These are phyloP conservation scores for Mycena rebaudengoi DNA, from an alignment of 768 basidiomycete species.

Conservation along the genomic window DNA sequence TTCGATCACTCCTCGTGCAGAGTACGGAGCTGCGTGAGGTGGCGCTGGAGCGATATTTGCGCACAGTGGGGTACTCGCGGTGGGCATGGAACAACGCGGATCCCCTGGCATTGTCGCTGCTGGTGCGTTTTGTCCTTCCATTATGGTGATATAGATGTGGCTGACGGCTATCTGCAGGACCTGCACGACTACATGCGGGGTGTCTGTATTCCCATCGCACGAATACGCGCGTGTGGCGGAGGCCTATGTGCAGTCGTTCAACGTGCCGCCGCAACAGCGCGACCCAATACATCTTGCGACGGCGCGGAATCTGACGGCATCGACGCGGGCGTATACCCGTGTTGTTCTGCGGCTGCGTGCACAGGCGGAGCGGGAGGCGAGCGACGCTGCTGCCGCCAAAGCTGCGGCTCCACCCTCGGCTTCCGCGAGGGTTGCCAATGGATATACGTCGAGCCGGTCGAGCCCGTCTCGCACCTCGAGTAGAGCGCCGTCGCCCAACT, in stretches of 20 bases:
- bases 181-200: slow-evolving; percentile 83
- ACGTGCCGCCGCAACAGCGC: slow-evolving; percentile 50
- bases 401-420: slow-evolving; percentile 22
- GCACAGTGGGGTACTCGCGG: slow-evolving; percentile 73
- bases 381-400: slow-evolving; percentile 31
- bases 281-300: slow-evolving; percentile 50
- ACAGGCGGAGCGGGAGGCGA: slow-evolving; percentile 73
- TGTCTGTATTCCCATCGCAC: slow-evolving; percentile 77
- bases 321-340: slow-evolving; percentile 81
- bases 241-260: slow-evolving; percentile 62
- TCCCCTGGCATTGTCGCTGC: slow-evolving; percentile 67
- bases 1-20: slow-evolving; percentile 59
- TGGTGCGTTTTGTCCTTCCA: slow-evolving; percentile 51
- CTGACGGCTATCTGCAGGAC: slow-evolving; percentile 55
- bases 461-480: slow-evolving; percentile 57
- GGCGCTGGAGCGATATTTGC: slow-evolving; percentile 73
- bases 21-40: slow-evolving; percentile 63
- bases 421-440: slow-evolving; percentile 22
- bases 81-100: slow-evolving; percentile 73
- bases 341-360: slow-evolving; percentile 80
- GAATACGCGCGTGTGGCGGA: slow-evolving; percentile 72
- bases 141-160: not conserved
- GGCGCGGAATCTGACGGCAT: slow-evolving; percentile 62
- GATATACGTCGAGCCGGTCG: slow-evolving; percentile 31
- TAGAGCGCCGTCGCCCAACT: slow-evolving; percentile 73